phyloP scores from a whole-genome alignment of 495 filamentous ascomycete species.

The Xylaria cubensis region DNA sequence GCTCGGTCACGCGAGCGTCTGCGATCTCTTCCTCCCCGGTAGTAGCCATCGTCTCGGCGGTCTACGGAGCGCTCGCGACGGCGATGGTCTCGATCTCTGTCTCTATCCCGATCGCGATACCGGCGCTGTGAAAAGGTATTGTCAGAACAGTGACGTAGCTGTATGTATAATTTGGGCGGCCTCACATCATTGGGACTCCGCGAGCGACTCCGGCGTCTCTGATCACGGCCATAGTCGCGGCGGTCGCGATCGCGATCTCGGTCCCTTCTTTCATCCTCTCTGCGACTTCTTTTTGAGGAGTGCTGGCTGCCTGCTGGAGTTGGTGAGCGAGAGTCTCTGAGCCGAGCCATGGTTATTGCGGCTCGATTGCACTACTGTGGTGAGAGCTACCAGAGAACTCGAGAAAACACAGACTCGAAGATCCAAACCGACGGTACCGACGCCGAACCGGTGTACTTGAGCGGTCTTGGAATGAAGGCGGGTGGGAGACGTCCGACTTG shows the following conservation, averaged over 20 bases:
- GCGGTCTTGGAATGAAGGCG: conserved; percentile 9
- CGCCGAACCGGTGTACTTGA: conserved; percentile 22
- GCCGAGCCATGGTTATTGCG: conserved; percentile 79
- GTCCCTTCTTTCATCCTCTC: conserved; percentile 79
- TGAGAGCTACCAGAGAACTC: conserved; percentile 46
- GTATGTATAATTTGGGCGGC: conserved; percentile 1
- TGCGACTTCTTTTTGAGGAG: conserved; percentile 72
- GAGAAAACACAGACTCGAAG: conserved; percentile 38
- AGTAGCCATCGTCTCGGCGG: conserved; percentile 72
- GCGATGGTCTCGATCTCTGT: conserved; percentile 64
- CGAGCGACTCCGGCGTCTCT: conserved; percentile 69
- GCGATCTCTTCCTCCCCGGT: conserved; percentile 62
- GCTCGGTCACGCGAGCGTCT: conserved; percentile 69
- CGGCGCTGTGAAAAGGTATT: conserved; percentile 54
- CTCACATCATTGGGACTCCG: conserved; percentile 75
- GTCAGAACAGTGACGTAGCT: conserved; percentile 40
- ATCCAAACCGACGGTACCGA: conserved; percentile 35
- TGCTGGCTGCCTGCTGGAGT: conserved; percentile 90
- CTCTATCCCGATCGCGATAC: conserved; percentile 56
- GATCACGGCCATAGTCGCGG: conserved; percentile 58
- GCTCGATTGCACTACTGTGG: conserved; percentile 45
- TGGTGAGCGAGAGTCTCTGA: conserved; percentile 93
- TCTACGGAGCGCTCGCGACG: conserved; percentile 78
- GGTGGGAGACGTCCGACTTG: conserved; percentile 11
- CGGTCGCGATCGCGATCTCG: conserved; percentile 64